Evolutionary conservation across 2,329 filamentous ascomycete species (phyloP).

Genomic region (Talaromyces sp.): DNA sequence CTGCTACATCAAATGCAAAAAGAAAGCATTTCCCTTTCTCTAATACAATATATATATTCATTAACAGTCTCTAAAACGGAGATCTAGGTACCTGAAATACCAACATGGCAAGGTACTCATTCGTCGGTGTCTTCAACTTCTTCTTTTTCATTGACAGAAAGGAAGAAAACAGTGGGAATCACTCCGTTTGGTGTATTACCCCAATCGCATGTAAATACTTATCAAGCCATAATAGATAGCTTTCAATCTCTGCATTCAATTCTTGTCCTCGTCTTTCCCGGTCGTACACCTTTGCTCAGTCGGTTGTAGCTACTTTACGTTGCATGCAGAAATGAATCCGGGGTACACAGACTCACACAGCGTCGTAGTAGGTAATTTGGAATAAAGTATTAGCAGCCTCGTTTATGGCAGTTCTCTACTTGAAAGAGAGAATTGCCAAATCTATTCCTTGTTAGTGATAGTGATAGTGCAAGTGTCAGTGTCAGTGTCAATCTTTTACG

Average conservation of each 20-base stretch:
- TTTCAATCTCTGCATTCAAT: neutral
- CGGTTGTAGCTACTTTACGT: conserved; percentile 6
- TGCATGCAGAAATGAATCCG: conserved; percentile 10
- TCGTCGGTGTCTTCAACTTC: neutral
- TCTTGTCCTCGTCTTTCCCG: neutral
- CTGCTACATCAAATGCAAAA: neutral
- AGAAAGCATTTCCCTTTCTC: neutral
- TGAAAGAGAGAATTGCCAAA: neutral
- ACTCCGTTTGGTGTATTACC: neutral
- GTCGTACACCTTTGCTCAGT: neutral
- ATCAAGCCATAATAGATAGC: neutral
- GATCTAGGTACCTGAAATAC: neutral
- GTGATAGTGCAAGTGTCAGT: neutral
- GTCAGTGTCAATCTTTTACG: neutral
- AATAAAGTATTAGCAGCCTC: neutral
- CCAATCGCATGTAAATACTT: neutral
- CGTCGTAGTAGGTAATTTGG: conserved; percentile 1
- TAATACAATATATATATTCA: neutral
- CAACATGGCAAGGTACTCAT: neutral
- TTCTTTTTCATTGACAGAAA: neutral
- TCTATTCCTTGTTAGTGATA: neutral
- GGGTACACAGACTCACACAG: conserved; percentile 15
- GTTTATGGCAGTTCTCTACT: neutral
- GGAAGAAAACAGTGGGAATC: neutral
- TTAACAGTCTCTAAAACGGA: neutral